Conservation (phyloP, 1,139 yeast species). For the Kodamaea suecica region DNA sequence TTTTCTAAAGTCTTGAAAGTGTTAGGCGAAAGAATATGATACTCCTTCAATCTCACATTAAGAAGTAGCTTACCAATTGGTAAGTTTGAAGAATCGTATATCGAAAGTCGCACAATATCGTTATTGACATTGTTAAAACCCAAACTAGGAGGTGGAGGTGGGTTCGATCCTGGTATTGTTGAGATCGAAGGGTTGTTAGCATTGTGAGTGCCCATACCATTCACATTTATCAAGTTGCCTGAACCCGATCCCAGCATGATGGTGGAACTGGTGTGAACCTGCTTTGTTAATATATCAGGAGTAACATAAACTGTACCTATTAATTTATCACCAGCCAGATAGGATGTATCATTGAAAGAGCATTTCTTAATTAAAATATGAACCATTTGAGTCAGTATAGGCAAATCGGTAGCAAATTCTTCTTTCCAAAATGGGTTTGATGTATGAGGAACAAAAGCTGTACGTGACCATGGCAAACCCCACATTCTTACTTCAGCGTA, state of each 20-base stretch:
- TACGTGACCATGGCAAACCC: conserved; percentile 68
- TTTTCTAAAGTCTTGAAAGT: conserved; percentile 61
- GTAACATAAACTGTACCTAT: conserved; percentile 57
- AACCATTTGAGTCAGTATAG: conserved; percentile 53
- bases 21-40: conserved; percentile 56
- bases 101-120: conserved; percentile 42
- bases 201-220: conserved; percentile 17
- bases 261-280: conserved; percentile 33
- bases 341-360: conserved; percentile 18
- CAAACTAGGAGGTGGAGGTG: background rate
- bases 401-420: conserved; percentile 53
- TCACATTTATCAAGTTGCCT: conserved; percentile 26
- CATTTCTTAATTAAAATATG: conserved; percentile 50
- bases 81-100: conserved; percentile 40
- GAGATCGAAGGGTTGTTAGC: conserved; percentile 11
- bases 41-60: conserved; percentile 51
- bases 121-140: conserved; percentile 14
- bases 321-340: conserved; percentile 32
- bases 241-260: conserved; percentile 32
- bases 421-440: conserved; percentile 72
- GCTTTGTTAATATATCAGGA: conserved; percentile 50
- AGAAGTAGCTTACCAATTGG: conserved; percentile 61
- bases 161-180: conserved; percentile 5
- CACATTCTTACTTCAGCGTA: conserved; percentile 66
- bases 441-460: conserved; percentile 53